Percentiles rank a stretch among this genome's conserved stretches.
Evolutionary conservation across 352 stramenopile genomes (phyloP).

Genomic region (Phytophthora cryptogea): DNA sequence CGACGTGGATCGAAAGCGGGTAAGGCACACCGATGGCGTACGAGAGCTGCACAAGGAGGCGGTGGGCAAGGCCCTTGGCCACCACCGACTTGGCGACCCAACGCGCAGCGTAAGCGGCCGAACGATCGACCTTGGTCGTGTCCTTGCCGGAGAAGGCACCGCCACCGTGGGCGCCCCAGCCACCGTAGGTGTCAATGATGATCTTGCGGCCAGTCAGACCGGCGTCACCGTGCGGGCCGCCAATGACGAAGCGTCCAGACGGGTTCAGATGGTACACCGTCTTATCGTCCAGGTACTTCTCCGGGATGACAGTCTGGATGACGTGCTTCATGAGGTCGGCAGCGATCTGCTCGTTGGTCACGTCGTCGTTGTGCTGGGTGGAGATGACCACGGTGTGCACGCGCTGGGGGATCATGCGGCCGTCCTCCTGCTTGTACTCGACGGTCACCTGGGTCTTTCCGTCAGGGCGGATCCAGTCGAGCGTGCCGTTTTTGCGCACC

Average conservation of each 20-base stretch:
- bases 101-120: constrained; percentile 97
- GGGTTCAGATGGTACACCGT: constrained; percentile 99
- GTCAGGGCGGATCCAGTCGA: constrained; percentile 98
- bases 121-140: constrained; percentile 99
- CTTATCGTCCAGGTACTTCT: constrained; percentile 99
- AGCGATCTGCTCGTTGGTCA: constrained; percentile 99
- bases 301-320: constrained; percentile 98
- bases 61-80: constrained; percentile 92
- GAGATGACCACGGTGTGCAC: constrained; percentile 99
- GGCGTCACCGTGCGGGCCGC: constrained; percentile 98
- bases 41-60: constrained; percentile 97
- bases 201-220: constrained; percentile 99
- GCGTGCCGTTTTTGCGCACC: constrained; percentile 98
- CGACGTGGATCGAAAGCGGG: constrained; percentile 97
- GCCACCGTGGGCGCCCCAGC: constrained; percentile 98
- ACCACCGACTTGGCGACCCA: constrained; percentile 99
- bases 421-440: constrained; percentile 97
- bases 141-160: constrained; percentile 99
- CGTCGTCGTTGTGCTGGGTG: constrained; percentile 98
- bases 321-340: constrained; percentile 99
- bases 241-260: constrained; percentile 98
- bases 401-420: constrained; percentile 94
- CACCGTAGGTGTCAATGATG: constrained; percentile 99
- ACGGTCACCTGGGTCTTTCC: constrained; percentile 99
- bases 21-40: constrained; percentile 99